Percentiles rank a stretch among this genome's conserved stretches.
These are phyloP conservation scores for Monosporascus sp. DNA, from an alignment of 2,329 filamentous ascomycete genomes.

Conservation along the genomic window DNA sequence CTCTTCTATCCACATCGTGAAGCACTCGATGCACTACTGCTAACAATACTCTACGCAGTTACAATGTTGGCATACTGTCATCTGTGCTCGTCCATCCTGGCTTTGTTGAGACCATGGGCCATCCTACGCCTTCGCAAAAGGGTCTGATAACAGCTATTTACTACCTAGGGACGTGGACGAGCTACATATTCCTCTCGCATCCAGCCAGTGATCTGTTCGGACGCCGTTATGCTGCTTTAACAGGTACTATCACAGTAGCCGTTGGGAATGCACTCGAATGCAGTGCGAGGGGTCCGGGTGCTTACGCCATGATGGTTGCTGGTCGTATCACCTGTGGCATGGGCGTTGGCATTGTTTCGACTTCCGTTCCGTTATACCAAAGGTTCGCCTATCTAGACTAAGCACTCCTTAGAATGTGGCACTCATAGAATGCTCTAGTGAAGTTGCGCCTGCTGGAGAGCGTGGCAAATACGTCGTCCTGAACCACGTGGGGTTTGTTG, in stretches of 20 bases:
- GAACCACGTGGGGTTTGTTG: constrained; percentile 54
- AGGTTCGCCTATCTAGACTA: constrained; percentile 30
- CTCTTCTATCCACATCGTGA: no score
- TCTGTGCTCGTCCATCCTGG: constrained; percentile 52
- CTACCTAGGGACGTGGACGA: constrained; percentile 51
- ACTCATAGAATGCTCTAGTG: constrained; percentile 29
- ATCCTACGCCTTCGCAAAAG: constrained; percentile 39
- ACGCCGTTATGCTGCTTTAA: constrained; percentile 44
- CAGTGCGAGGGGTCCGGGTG: constrained; percentile 33
- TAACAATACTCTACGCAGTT: constrained; percentile 29
- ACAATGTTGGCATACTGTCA: constrained; percentile 53
- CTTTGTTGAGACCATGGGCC: constrained; percentile 41
- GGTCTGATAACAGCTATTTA: constrained; percentile 53
- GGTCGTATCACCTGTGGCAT: constrained; percentile 48
- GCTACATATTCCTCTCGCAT: constrained; percentile 51
- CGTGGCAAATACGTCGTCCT: constrained; percentile 53
- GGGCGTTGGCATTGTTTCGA: constrained; percentile 50
- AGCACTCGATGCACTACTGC: not conserved
- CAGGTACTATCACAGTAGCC: constrained; percentile 40
- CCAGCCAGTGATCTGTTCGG: constrained; percentile 46
- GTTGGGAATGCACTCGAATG: constrained; percentile 46
- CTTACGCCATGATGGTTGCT: constrained; percentile 42
- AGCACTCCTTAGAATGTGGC: not conserved
- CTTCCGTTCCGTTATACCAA: constrained; percentile 53
- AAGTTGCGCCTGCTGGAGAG: constrained; percentile 48